A percentile compares a stretch with the other conserved stretches of the same genome.
Conservation (phyloP, 495 filamentous ascomycete species). For the Neurospora sp. region DNA sequence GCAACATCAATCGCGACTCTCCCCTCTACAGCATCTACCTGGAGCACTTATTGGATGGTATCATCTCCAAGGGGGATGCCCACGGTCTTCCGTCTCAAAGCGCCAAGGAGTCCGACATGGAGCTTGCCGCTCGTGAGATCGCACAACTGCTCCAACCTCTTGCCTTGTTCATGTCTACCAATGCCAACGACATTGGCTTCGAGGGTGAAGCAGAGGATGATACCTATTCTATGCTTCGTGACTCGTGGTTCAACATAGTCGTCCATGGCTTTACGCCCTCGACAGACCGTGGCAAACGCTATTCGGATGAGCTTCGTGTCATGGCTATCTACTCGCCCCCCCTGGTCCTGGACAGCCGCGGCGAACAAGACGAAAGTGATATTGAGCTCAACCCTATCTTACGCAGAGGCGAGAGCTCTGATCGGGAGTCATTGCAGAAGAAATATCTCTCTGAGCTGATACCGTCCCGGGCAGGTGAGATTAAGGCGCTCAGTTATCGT, state of each 20-base stretch:
- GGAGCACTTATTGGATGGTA: constrained; percentile 72
- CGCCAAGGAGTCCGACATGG: constrained; percentile 59
- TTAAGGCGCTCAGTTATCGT: constrained; percentile 70
- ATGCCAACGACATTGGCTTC: constrained; percentile 37
- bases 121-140: constrained; percentile 76
- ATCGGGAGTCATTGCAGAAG: constrained; percentile 73
- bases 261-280: constrained; percentile 80
- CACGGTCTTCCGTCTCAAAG: constrained; percentile 39
- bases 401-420: constrained; percentile 65
- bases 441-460: constrained; percentile 59
- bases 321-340: constrained; percentile 81
- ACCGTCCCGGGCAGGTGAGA: constrained; percentile 62
- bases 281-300: constrained; percentile 55
- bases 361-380: constrained; percentile 84
- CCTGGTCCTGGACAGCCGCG: constrained; percentile 70
- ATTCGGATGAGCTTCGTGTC: constrained; percentile 60
- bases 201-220: constrained; percentile 46
- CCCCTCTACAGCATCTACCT: constrained; percentile 69
- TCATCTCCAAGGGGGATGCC: constrained; percentile 81
- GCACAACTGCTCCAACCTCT: constrained; percentile 72
- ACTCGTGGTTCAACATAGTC: constrained; percentile 95
- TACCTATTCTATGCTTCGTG: constrained; percentile 59
- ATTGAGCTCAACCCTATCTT: constrained; percentile 91
- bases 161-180: constrained; percentile 58
- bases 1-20: constrained; percentile 54